phyloP scores from a whole-genome alignment of 345 rosid species.

The Eucalyptus pauciflora region DNA sequence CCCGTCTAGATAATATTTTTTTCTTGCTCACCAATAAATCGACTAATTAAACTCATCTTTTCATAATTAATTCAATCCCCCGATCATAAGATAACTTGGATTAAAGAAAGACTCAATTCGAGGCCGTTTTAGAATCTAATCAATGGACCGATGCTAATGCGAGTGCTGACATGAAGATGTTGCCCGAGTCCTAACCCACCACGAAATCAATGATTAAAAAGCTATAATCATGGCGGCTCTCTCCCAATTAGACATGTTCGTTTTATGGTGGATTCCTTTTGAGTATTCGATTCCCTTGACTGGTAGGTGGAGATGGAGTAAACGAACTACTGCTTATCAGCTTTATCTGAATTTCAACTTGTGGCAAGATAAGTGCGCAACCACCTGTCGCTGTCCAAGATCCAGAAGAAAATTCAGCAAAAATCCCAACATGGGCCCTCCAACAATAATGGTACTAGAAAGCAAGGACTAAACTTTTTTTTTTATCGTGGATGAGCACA shows the following conservation, averaged over 20 bases:
- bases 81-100: background rate
- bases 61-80: background rate
- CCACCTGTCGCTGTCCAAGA: background rate
- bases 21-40: background rate
- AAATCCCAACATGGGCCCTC: background rate
- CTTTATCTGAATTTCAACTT: background rate
- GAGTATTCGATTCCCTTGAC: background rate
- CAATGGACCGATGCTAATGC: background rate
- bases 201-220: background rate
- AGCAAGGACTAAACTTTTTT: background rate
- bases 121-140: background rate
- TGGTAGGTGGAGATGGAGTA: background rate
- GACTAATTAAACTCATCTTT: background rate
- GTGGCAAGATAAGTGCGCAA: background rate
- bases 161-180: background rate
- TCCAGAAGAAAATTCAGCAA: background rate
- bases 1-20: fast-evolving
- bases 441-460: background rate
- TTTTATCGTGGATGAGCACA: background rate
- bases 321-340: background rate
- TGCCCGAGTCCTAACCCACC: background rate
- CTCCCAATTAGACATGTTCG: background rate
- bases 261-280: background rate
- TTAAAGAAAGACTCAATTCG: background rate
- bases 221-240: background rate